These are phyloP conservation scores for Puccinia horiana DNA, from an alignment of 1,284 basidiomycete species.

Conservation along the genomic window DNA sequence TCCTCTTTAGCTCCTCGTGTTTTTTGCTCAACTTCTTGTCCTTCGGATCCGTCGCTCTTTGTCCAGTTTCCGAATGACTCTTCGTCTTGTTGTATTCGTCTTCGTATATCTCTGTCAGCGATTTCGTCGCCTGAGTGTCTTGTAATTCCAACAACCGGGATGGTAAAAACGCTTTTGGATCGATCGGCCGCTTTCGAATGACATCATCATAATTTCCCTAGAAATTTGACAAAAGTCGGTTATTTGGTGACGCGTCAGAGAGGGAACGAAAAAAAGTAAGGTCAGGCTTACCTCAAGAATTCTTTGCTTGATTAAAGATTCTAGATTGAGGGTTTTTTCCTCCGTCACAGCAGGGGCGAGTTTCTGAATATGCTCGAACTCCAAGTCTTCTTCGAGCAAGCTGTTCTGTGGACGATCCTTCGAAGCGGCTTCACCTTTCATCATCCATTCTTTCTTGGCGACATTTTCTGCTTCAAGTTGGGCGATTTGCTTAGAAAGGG, in stretches of 20 bases:
- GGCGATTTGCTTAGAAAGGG: slow-evolving; percentile 63
- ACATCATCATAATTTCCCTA: slow-evolving; percentile 83
- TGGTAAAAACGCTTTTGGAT: slow-evolving; percentile 85
- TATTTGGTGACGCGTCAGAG: not conserved
- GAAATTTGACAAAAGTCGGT: not conserved
- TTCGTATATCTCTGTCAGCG: slow-evolving; percentile 94
- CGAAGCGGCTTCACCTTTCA: slow-evolving; percentile 85
- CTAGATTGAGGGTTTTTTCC: slow-evolving; percentile 76
- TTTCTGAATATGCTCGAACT: slow-evolving; percentile 87
- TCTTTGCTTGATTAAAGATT: slow-evolving; percentile 86
- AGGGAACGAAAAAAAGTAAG: not conserved
- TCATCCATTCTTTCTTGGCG: slow-evolving; percentile 77
- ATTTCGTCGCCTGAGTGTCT: slow-evolving; percentile 82
- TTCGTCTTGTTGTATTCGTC: slow-evolving; percentile 78
- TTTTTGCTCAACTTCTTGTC: slow-evolving; percentile 86
- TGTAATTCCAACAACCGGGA: slow-evolving; percentile 85
- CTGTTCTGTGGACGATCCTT: slow-evolving; percentile 84
- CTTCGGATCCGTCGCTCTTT: slow-evolving; percentile 68
- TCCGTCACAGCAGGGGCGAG: slow-evolving; percentile 86
- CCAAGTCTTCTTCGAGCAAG: slow-evolving; percentile 87
- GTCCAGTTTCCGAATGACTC: slow-evolving; percentile 58
- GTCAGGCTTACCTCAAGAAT: slow-evolving; percentile 73
- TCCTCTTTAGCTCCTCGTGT: slow-evolving; percentile 77
- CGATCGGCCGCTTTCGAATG: slow-evolving; percentile 72
- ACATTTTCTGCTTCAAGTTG: slow-evolving; percentile 64